Base-by-base conservation (phyloP, 306 rosid genomes). In the Cucumis melo region DNA sequence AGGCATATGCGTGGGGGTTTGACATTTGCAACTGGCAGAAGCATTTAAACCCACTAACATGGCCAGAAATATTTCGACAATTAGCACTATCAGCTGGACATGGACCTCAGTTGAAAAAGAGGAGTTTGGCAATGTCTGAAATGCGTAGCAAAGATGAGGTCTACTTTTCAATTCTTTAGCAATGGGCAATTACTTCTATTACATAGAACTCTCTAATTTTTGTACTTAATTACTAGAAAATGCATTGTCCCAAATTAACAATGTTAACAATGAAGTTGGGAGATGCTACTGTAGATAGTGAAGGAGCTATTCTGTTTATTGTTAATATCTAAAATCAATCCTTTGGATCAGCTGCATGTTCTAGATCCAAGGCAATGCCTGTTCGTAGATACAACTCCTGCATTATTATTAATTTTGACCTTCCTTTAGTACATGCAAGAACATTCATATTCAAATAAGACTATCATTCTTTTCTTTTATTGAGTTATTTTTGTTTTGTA, bases 1-100 rank as follows among this genome's bases (percentile, higher is more conserved):
- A 92, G 98, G 98, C 98, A 60, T 91, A 92, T 82, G 88, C 96
- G 19, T 95, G 99, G 99, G 99, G 99, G 61, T 92, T 92, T 90
- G 99, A 95, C 82, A 95, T 95, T 80, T 83, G 93, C 67, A 92
- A 90, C 80, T 95, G 99, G 99, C 97, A 94, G 87, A 84, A 83
- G 86, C 96, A 90, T 87, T 82, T 94, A 79, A 92, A 90, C 86
- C 92, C 91, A 44, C 85, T 89, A 80, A 94, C 99, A 57, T 94
- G 99, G 99, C 96, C 96, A 61, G 99, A 94, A 86, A 86, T 94
- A 80, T 85, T 92, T 76, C 87, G 99, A 78, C 99, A 94, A 82
- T 80, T 94, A 42, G 99, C 96, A 58, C 85, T 94, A 64, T 90
- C 97, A 68, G 93, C 99, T 12, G 96, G 99, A 83, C 87, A 90